A percentile compares a stretch with the other conserved stretches of the same genome.
phyloP scores from a whole-genome alignment of 2,329 filamentous ascomycete genomes.

The Cladosporium sp. region DNA sequence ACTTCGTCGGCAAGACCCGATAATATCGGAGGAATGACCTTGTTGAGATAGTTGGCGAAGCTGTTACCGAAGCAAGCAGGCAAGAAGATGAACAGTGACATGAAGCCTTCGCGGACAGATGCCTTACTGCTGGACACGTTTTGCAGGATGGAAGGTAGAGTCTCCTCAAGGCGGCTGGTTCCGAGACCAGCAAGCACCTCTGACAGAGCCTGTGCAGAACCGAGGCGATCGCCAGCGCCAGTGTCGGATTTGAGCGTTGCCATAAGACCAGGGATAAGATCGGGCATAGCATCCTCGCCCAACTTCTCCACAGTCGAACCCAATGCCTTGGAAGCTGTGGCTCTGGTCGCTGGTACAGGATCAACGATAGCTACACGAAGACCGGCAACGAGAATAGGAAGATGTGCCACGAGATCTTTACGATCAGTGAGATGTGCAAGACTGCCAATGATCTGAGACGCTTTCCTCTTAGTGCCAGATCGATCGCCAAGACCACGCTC shows the following conservation, averaged over 20 bases:
- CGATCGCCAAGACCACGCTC: constrained; percentile 87
- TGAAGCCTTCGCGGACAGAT: constrained; percentile 93
- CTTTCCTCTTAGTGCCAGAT: constrained; percentile 92
- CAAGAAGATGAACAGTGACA: constrained; percentile 99
- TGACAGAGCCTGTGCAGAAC: constrained; percentile 91
- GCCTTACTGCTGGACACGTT: constrained; percentile 90
- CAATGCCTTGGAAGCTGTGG: constrained; percentile 90
- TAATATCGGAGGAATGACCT: constrained; percentile 92
- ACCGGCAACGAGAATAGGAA: constrained; percentile 88
- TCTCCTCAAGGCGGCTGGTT: constrained; percentile 89
- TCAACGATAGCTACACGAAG: constrained; percentile 87
- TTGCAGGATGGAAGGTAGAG: constrained; percentile 89
- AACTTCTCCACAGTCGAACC: constrained; percentile 97
- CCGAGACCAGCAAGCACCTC: constrained; percentile 95
- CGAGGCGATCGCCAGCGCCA: constrained; percentile 89
- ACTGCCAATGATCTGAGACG: constrained; percentile 95
- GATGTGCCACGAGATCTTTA: constrained; percentile 84
- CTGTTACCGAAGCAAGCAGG: constrained; percentile 98
- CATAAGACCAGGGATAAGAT: constrained; percentile 97
- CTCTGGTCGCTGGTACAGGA: constrained; percentile 91
- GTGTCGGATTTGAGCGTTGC: constrained; percentile 95
- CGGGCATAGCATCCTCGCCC: constrained; percentile 91
- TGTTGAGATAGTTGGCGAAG: constrained; percentile 91
- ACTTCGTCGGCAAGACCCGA: constrained; percentile 92
- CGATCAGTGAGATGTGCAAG: constrained; percentile 94